phyloP scores from a whole-genome alignment of 2,329 filamentous ascomycete genomes.

The Beauveria asiatica region DNA sequence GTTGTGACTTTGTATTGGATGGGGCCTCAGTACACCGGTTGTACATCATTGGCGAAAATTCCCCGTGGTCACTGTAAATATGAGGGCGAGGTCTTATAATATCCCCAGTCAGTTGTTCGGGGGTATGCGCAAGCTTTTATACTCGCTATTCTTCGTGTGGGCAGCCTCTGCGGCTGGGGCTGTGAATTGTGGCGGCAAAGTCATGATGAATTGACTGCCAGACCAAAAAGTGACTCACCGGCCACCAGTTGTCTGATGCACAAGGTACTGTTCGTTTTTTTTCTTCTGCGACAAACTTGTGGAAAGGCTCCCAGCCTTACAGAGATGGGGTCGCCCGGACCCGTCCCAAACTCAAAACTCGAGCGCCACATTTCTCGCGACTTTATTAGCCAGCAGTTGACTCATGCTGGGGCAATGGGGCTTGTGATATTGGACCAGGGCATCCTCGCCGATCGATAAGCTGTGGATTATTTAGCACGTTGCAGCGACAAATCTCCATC shows the following conservation, averaged over 20 bases:
- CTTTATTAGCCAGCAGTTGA: background rate
- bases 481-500: background rate
- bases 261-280: background rate
- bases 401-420: background rate
- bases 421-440: too few species aligned
- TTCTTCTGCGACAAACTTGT: background rate
- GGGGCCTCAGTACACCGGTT: constrained; percentile 4
- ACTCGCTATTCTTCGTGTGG: background rate
- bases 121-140: background rate
- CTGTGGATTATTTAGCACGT: background rate
- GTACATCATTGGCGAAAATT: constrained; percentile 5
- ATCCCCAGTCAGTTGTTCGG: background rate
- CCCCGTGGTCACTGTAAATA: constrained; percentile 2
- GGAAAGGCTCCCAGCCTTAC: background rate
- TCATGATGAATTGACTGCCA: background rate
- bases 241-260: too few species aligned
- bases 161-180: background rate
- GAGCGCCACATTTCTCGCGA: background rate
- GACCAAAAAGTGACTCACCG: background rate
- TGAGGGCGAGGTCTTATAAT: background rate
- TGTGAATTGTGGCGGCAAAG: constrained; percentile 1
- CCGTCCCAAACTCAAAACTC: background rate
- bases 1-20: constrained; percentile 1
- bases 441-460: background rate
- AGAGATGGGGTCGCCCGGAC: background rate